Percentiles rank a stretch among this genome's conserved stretches.
Conservation (phyloP, 176 grass and related monocot genomes). For the Alopecurus myosuroides region DNA sequence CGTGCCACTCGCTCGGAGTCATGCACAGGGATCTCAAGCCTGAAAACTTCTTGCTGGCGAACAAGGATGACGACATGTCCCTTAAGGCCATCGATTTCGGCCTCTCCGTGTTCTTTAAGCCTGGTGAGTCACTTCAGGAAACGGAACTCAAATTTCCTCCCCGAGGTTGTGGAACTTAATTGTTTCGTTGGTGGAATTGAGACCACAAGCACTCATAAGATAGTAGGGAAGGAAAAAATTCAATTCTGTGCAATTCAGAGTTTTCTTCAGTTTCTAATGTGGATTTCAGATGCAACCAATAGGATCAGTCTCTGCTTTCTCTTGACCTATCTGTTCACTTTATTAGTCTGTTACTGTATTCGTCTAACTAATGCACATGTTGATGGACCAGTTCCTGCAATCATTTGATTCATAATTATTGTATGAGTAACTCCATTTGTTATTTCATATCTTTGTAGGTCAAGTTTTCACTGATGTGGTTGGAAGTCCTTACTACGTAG, state of each 20-base stretch:
- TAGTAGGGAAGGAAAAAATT: not conserved
- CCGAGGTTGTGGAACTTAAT: not conserved
- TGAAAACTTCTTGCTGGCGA: constrained; percentile 81
- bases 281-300: not conserved
- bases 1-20: constrained; percentile 90
- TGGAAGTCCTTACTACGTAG: constrained; percentile 90
- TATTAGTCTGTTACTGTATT: not conserved
- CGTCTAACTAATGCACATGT: not conserved
- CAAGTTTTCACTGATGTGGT: constrained; percentile 87
- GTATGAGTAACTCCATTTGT: not conserved
- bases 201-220: not conserved
- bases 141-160: not conserved
- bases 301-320: not conserved
- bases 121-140: constrained; percentile 45
- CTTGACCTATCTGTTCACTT: not conserved
- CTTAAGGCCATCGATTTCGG: constrained; percentile 98
- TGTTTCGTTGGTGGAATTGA: not conserved
- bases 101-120: constrained; percentile 98
- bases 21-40: constrained; percentile 98
- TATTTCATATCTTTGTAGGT: constrained; percentile 39
- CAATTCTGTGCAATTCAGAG: not conserved
- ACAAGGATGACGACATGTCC: constrained; percentile 73
- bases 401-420: not conserved
- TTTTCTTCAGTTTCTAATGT: not conserved
- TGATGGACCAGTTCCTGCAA: not conserved